A percentile compares a stretch with the other conserved stretches of the same genome.
phyloP scores from a whole-genome alignment of 441 rosid species.

The Biscutella laevigata region DNA sequence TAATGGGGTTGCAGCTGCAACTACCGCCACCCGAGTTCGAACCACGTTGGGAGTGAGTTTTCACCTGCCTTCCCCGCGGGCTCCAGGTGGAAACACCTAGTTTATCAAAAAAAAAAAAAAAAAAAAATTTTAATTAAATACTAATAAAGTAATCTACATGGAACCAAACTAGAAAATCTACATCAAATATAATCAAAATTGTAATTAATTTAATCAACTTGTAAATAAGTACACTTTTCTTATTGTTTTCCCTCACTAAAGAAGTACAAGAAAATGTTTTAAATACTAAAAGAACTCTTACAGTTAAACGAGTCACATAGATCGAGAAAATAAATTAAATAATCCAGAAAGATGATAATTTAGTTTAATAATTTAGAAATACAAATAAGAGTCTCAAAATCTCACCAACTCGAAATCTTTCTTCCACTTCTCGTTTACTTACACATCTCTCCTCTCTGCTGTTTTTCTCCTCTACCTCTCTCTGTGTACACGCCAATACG shows the following conservation, averaged over 20 bases:
- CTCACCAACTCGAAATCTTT: slow-evolving; percentile 27
- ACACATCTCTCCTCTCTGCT: too few species aligned
- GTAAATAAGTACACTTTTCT: neutral
- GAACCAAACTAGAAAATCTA: slow-evolving; percentile 16
- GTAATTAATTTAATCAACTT: slow-evolving; percentile 9
- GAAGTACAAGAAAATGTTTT: slow-evolving; percentile 5
- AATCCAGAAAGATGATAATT: neutral
- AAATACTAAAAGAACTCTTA: slow-evolving; percentile 1
- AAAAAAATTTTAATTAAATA: too few species aligned
- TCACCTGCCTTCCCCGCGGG: too few species aligned
- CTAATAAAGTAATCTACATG: slow-evolving; percentile 8
- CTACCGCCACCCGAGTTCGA: too few species aligned
- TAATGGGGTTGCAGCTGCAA: too few species aligned
- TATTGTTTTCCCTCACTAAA: neutral
- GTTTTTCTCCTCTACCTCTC: slow-evolving; percentile 18
- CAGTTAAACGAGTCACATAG: slow-evolving; percentile 22
- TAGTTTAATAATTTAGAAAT: too few species aligned
- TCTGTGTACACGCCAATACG: slow-evolving; percentile 6
- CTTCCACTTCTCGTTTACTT: slow-evolving; percentile 12
- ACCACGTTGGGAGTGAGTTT: too few species aligned
- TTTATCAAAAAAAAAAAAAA: too few species aligned
- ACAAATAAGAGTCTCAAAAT: slow-evolving; percentile 20
- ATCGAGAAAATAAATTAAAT: slow-evolving; percentile 8
- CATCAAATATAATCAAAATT: neutral
- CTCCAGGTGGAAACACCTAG: too few species aligned